Conservation (phyloP, 2,329 filamentous ascomycete species). For the Huntiella moniliformis region DNA sequence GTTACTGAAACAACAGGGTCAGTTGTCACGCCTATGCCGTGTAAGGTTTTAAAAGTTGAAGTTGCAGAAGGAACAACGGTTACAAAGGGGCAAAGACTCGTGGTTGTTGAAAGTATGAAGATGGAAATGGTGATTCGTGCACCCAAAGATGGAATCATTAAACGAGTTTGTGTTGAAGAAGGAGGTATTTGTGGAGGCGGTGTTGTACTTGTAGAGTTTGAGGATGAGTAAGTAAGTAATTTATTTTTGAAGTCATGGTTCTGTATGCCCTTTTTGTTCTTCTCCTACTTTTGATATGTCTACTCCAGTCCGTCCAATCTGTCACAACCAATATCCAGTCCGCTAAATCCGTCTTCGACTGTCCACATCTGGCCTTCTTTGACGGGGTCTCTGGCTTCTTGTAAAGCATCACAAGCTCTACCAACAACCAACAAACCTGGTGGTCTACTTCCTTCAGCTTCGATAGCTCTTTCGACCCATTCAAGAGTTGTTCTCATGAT, state of each 20-base stretch:
- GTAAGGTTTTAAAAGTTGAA: constrained; percentile 83
- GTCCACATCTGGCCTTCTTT: constrained; percentile 46
- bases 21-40: constrained; percentile 88
- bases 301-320: not conserved
- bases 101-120: constrained; percentile 84
- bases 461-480: constrained; percentile 63
- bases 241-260: not conserved
- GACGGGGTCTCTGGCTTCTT: constrained; percentile 18
- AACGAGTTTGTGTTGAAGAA: constrained; percentile 54
- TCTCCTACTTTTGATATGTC: not conserved
- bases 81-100: constrained; percentile 66
- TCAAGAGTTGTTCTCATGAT: constrained; percentile 76
- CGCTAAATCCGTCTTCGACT: constrained; percentile 73
- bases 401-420: constrained; percentile 60
- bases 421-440: constrained; percentile 80
- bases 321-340: constrained; percentile 35
- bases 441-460: constrained; percentile 73
- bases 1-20: constrained; percentile 64
- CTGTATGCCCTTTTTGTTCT: no score
- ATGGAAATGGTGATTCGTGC: constrained; percentile 74
- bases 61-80: constrained; percentile 67
- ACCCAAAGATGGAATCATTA: constrained; percentile 51
- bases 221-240: constrained; percentile 23
- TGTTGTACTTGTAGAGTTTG: constrained; percentile 55
- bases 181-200: constrained; percentile 66